A percentile compares a stretch with the other conserved stretches of the same genome.
Evolutionary conservation across 257 asterid genomes (phyloP).

Genomic region (Fraxinus cuspidata): DNA sequence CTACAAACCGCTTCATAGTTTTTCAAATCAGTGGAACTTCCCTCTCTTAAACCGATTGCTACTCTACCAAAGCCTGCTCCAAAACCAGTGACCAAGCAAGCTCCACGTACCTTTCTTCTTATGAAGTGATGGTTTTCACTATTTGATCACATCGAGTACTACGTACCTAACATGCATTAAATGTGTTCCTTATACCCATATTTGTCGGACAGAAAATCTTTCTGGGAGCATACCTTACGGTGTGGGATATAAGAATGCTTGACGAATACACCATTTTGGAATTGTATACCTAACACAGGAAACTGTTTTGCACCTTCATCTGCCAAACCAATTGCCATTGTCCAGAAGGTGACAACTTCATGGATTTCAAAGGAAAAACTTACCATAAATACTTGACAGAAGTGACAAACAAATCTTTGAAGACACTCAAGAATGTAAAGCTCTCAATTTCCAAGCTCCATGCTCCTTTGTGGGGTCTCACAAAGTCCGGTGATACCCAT

Average conservation of each 20-base stretch:
- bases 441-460: constrained; percentile 42
- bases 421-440: constrained; percentile 45
- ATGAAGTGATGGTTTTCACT: background rate
- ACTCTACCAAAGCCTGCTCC: constrained; percentile 18
- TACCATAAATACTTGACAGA: constrained; percentile 38
- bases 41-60: constrained; percentile 27
- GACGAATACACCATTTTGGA: background rate
- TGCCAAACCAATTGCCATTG: constrained; percentile 23
- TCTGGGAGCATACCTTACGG: background rate
- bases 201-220: too few species aligned
- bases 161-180: background rate
- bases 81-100: constrained; percentile 17
- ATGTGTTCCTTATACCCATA: too few species aligned
- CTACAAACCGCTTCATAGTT: too few species aligned
- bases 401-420: constrained; percentile 46
- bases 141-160: too few species aligned
- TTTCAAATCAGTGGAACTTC: constrained; percentile 33
- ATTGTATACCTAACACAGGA: background rate
- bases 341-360: constrained; percentile 34
- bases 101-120: constrained; percentile 30
- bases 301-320: constrained; percentile 28
- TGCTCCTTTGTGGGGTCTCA: constrained; percentile 65
- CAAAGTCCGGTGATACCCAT: constrained; percentile 38
- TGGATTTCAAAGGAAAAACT: constrained; percentile 36
- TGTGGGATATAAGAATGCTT: background rate